Evolutionary conservation across 2,329 filamentous ascomycete species (phyloP), one percentile per base, ranked within the genome.

Genomic region (Claviceps digitariae): DNA sequence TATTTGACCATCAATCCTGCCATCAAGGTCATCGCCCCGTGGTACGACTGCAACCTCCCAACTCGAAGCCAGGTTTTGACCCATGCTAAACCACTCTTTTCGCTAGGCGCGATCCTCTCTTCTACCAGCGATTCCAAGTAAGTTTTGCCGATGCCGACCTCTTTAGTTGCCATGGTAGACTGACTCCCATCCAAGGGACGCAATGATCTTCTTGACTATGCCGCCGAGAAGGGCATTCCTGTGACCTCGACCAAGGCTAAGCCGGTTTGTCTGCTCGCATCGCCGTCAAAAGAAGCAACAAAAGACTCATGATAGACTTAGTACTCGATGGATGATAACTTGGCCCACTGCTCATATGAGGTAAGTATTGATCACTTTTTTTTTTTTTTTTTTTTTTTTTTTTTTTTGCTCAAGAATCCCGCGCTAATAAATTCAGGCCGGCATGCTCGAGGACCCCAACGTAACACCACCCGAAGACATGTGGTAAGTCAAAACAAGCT

Each of bases 291-390:
- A 40, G 9, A 13, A 21, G 34, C 15, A 27, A 20, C n/a, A 25
- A 38, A 38, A 15, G 10, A 38, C 36, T 50, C 2, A 50, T 41
- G 23, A n/a, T 41, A 13, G 23, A 41, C 25, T 41, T 20, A 50
- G 48, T 49, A 34, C 8, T 54, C 50, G 8, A 54, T 54, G 53
- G 53, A 54, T 45, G 50, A 29, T 15, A 52, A 54, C 45, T 29
- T 54, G 45, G 40, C 47, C 13, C 50, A 49, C 38, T 48, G 44
- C 51, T 52, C 51, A 27, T 48, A 52, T 27, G 51, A 52, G 36
- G 48, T 50, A 7, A 27, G 23, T 27, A n/a, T n/a, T 31, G 23
- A 8, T 7, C 17, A 21, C 2, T 17, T 38, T 17, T 17, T 38
- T 38, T 3, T 15, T 15, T 17, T 5, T 44, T 25, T 48, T 29